Evolutionary conservation across 305 asterid genomes (phyloP).

Genomic region (Solanum hybrid): DNA sequence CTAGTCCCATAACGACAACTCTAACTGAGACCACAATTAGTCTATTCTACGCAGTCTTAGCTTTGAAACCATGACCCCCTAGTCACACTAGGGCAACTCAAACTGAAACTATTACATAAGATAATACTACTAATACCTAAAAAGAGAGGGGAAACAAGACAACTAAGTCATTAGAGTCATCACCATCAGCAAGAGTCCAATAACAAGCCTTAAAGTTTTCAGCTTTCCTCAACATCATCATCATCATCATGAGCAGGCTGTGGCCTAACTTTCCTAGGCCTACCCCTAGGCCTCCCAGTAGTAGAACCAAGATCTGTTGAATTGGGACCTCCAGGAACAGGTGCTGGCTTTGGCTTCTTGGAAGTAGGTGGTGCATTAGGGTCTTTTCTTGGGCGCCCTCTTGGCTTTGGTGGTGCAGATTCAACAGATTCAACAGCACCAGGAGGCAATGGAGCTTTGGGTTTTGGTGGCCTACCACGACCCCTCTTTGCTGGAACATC

Average conservation of each 20-base stretch:
- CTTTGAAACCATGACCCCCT: background rate
- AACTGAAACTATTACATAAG: background rate
- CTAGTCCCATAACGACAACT: background rate
- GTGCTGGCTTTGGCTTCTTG: conserved; percentile 45
- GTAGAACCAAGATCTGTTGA: background rate
- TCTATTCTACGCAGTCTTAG: background rate
- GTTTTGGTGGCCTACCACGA: conserved; percentile 76
- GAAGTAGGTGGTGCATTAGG: conserved; percentile 55
- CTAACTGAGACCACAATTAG: background rate
- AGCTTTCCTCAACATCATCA: conserved; percentile 20
- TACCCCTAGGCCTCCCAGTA: conserved; percentile 46
- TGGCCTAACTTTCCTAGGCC: conserved; percentile 46
- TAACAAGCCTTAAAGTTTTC: conserved; percentile 5
- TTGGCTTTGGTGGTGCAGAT: conserved; percentile 28
- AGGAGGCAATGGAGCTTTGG: conserved; percentile 36
- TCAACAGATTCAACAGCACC: background rate
- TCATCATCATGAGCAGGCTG: conserved; percentile 41
- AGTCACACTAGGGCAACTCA: background rate
- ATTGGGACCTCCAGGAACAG: background rate
- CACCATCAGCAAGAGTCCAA: background rate
- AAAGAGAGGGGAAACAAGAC: background rate
- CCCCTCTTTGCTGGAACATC: conserved; percentile 56
- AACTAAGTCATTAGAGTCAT: conserved; percentile 1
- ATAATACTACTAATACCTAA: background rate
- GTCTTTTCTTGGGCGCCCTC: conserved; percentile 78